Conservation (phyloP, 2,329 filamentous ascomycete species). For the Salinomyces thailandicus region DNA sequence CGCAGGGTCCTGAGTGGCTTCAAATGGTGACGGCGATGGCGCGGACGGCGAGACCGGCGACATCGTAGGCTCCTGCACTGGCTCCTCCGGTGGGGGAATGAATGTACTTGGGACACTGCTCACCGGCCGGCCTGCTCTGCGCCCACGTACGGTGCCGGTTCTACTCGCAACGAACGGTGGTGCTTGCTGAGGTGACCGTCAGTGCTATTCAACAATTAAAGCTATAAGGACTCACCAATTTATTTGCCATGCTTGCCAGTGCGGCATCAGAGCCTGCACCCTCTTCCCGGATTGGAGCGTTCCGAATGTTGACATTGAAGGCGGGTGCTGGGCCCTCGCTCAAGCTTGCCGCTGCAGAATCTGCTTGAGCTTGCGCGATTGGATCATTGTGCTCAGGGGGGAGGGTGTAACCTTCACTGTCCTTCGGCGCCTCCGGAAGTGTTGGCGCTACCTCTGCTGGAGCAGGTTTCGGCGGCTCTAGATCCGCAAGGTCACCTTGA, state of each 20-base stretch:
- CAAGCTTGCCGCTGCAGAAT: constrained; percentile 38
- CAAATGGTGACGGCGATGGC: background rate
- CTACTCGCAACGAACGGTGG: constrained; percentile 42
- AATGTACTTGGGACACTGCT: constrained; percentile 53
- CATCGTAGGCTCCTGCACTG: background rate
- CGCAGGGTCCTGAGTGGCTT: background rate
- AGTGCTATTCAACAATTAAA: no score
- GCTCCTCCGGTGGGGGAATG: constrained; percentile 1
- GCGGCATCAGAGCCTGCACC: constrained; percentile 59
- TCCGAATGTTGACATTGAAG: constrained; percentile 72
- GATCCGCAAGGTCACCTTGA: constrained; percentile 24
- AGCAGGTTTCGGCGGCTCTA: constrained; percentile 21
- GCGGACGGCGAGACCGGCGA: background rate
- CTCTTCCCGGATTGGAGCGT: constrained; percentile 68
- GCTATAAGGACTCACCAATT: constrained; percentile 51
- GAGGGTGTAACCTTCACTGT: constrained; percentile 68
- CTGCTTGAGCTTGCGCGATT: constrained; percentile 60
- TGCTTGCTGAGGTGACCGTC: constrained; percentile 35
- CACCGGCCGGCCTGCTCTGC: constrained; percentile 73
- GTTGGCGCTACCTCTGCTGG: background rate
- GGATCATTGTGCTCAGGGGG: constrained; percentile 49
- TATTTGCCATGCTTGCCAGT: constrained; percentile 63
- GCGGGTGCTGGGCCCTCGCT: constrained; percentile 49
- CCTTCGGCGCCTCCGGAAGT: constrained; percentile 43
- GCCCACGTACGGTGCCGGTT: constrained; percentile 69